These are phyloP conservation scores for Fallopia convolvulus DNA, from an alignment of 148 eudicot genomes.

Conservation along the genomic window DNA sequence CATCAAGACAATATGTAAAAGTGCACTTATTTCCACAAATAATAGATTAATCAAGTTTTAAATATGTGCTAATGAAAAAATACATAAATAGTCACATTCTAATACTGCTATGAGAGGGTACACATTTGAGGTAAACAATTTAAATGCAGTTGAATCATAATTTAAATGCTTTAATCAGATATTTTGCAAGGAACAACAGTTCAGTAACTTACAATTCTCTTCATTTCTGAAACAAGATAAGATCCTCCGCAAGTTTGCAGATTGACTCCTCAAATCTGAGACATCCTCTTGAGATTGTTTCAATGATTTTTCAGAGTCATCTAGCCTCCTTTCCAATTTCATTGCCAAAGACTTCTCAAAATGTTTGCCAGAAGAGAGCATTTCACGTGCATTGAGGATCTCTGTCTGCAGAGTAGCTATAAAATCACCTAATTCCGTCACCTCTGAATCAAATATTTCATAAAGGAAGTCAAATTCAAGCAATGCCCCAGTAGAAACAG, in stretches of 20 bases:
- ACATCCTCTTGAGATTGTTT: constrained; percentile 66
- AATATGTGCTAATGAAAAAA: not conserved
- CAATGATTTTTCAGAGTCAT: constrained; percentile 52
- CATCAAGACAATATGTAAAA: constrained; percentile 3
- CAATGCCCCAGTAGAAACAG: constrained; percentile 40
- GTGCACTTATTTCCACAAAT: not conserved
- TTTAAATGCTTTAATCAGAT: constrained; percentile 3
- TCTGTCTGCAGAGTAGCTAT: constrained; percentile 41
- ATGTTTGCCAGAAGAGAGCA: constrained; percentile 37
- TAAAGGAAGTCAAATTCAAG: constrained; percentile 67
- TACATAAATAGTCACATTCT: not conserved
- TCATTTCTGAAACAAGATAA: constrained; percentile 32
- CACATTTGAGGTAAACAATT: not conserved
- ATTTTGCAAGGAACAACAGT: constrained; percentile 4
- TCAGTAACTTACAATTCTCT: constrained; percentile 32
- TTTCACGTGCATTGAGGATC: constrained; percentile 30
- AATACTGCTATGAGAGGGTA: not conserved
- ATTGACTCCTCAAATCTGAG: constrained; percentile 57
- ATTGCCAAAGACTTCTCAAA: constrained; percentile 27
- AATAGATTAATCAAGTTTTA: not conserved
- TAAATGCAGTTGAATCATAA: not conserved
- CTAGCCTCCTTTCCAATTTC: constrained; percentile 54
- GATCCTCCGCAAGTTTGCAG: constrained; percentile 53
- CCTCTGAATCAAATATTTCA: constrained; percentile 68
- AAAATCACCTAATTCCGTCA: constrained; percentile 41